Evolutionary conservation across 345 rosid species (phyloP), one percentile per base, ranked within the genome.

Genomic region (Lepidium didymum): DNA sequence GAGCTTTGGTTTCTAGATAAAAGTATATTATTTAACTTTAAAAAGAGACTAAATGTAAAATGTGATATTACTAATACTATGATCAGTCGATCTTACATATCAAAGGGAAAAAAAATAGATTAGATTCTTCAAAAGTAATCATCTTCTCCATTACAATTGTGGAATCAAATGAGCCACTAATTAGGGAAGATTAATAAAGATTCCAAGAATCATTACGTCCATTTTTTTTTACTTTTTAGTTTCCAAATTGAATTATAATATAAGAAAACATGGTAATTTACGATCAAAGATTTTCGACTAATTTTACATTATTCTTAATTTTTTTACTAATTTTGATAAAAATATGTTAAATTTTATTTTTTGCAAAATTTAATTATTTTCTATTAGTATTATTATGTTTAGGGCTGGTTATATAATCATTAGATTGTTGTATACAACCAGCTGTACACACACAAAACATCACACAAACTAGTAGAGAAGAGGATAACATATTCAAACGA

Each of bases 1-100:
- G 69, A 45, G 51, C 25, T 63, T 55, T 46, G 43, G 16, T n/a
- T 29, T 64, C 27, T 37, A 56, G 6, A 36, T 56, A 14, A 56
- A 46, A 43, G 2, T 16, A 58, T 33, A 36, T 5, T 29, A 6
- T 29, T 34, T 15, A 33, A 44, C 37, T 41, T 56, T 45, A 1
- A 36, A 75, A 61, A 54, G 37, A 34, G 60, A 61, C 3, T 36
- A 52, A 52, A 68, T 51, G 61, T 67, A 43, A 43, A 59, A 67
- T 67, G 43, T 64, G 37, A 64, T 37, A 46, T 56, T 59, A 72
- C 21, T 19, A 19, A 19, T 19, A 19, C 66, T 49, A 31, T 49
- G 71, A 72, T 60, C 45, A 72, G 59, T 56, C 56, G 53, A 64
- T 72, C 60, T 64, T 57, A 57, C 71, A 45, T 57, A 73, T 73